Conservation (phyloP, 208 protist genomes). For the Acanthamoeba triangularis region DNA sequence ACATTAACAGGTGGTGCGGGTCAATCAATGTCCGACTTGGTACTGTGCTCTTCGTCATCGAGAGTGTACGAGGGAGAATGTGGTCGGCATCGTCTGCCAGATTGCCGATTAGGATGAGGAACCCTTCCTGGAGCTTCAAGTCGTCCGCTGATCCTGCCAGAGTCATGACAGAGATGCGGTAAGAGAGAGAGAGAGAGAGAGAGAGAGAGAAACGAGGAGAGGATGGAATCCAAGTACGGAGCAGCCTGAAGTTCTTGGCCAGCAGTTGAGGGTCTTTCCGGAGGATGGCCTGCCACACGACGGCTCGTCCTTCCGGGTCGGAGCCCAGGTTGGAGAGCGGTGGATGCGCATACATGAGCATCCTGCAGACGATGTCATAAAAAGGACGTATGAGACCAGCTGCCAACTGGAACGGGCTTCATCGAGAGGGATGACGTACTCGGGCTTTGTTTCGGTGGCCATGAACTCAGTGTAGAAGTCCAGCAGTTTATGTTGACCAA, state of each 20-base stretch:
- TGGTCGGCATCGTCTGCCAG: slow-evolving; percentile 4
- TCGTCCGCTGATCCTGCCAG: not conserved
- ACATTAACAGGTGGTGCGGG: not conserved
- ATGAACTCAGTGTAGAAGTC: slow-evolving; percentile 7
- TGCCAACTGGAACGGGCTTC: no score
- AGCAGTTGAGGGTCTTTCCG: not conserved
- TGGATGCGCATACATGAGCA: not conserved
- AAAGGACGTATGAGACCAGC: not conserved
- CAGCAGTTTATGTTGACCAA: not conserved
- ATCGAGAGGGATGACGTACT: not conserved
- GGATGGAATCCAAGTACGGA: not conserved
- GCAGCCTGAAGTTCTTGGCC: slow-evolving; percentile 1
- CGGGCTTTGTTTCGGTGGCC: not conserved
- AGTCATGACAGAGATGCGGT: no score
- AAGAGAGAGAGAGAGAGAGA: no score
- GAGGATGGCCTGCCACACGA: slow-evolving; percentile 21
- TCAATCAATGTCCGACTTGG: no score
- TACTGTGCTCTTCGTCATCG: no score
- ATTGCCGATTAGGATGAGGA: not conserved
- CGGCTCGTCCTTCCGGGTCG: not conserved
- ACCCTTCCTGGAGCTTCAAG: not conserved
- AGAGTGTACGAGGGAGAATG: not conserved
- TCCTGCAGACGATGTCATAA: not conserved
- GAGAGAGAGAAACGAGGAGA: not conserved
- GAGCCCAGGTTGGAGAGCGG: slow-evolving; percentile 5